Base-by-base conservation (phyloP, 164 flowering plant genomes). In the Chimonanthus praecox region DNA sequence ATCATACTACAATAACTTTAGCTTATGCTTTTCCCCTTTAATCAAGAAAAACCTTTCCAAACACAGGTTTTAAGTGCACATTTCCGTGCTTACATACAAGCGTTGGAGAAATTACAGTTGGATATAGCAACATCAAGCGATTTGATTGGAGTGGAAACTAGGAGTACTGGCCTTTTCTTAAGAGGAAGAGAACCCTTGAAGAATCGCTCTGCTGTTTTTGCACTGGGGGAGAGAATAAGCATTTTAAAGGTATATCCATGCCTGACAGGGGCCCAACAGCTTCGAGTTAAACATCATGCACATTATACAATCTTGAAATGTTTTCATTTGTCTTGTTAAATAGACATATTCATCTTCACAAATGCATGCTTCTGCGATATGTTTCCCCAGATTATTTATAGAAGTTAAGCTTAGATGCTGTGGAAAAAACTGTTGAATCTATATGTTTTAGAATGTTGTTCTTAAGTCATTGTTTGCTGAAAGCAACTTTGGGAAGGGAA, bases 41-140 rank as follows among this genome's bases (percentile, higher is more conserved):
- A 46, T 51, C 44, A 72, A 58, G 20, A 15, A 45, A 9, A 13
- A n/a, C 5, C 45, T 3, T 44, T 50, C 44, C 54, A 49, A 21
- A 73, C 82, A 70, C 87, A 95, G 99, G 99, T 94, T 75, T 79
- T 96, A 60, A 90, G 97, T 84, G 92, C 98, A 58, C 98, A 96
- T 82, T 94, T 96, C 72, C 97, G 95, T 78, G 97, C 98, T 64
- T 96, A 96, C 82, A 92, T 96, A 68, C 98, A 90, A 87, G 91
- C 99, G 47, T 70, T 94, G 71, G 99, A 96, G 88, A 96, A 90
- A 75, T 78, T 96, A 72, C 99, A 96, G 72, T 79, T 90, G 78
- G 99, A 96, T 85, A 90, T 96, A 71, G 98, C 97, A 76, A 88
- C 94, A 76, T 82, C 92, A 43, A 90, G 82, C 78, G 98, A 96